phyloP scores from a whole-genome alignment of 805 yeast species.

The Metschnikowia cerradonensis region DNA sequence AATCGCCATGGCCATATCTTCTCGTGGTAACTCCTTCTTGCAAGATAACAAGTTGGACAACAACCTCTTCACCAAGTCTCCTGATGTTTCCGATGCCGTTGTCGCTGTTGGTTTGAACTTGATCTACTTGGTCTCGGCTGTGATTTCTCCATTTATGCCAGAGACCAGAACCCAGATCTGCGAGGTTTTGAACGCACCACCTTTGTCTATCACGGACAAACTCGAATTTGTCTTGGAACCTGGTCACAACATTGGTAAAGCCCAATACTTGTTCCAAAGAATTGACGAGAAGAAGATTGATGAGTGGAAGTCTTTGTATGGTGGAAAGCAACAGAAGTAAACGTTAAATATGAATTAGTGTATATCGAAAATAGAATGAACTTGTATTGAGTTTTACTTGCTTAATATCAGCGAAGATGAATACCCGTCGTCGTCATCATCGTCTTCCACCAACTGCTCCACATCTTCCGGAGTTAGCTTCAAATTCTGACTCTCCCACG shows the following conservation, averaged over 20 bases:
- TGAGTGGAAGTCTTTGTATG: conserved; percentile 81
- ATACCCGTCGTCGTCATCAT: conserved; percentile 13
- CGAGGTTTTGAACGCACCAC: conserved; percentile 80
- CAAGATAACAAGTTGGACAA: conserved; percentile 96
- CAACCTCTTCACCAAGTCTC: conserved; percentile 67
- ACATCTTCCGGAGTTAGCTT: conserved; percentile 22
- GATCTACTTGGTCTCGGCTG: conserved; percentile 77
- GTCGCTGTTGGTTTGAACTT: conserved; percentile 88
- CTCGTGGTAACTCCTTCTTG: conserved; percentile 91
- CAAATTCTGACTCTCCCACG: conserved; percentile 37
- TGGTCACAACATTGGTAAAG: conserved; percentile 87
- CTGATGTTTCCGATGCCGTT: conserved; percentile 85
- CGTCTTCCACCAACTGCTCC: conserved; percentile 16
- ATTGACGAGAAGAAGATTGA: conserved; percentile 87
- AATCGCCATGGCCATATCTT: conserved; percentile 82
- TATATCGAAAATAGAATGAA: background rate
- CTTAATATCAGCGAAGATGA: background rate
- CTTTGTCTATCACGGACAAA: conserved; percentile 69
- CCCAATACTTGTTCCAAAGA: conserved; percentile 87
- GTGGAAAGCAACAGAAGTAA: conserved; percentile 59
- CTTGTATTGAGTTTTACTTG: background rate
- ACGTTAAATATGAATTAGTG: background rate
- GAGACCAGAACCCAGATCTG: conserved; percentile 66
- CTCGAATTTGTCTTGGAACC: conserved; percentile 64
- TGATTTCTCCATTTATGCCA: conserved; percentile 89